phyloP scores from a whole-genome alignment of 129 eudicot species.

The Escallonia herrerae region DNA sequence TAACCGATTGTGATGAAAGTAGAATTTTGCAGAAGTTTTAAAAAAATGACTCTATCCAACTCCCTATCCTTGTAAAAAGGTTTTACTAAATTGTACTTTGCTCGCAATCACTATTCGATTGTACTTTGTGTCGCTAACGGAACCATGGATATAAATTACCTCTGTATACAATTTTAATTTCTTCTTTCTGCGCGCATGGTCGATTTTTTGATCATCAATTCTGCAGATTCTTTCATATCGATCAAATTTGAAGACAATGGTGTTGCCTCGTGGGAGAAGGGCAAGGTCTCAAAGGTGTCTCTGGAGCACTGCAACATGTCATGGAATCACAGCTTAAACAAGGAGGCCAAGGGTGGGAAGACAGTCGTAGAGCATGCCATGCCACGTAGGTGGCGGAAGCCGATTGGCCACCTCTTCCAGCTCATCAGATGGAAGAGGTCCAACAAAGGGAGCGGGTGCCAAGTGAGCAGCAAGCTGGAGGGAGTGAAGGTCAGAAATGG shows the following conservation, averaged over 20 bases:
- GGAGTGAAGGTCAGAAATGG: slow-evolving; percentile 44
- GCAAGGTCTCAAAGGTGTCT: slow-evolving; percentile 33
- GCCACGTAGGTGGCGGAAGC: slow-evolving; percentile 71
- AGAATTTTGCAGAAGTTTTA: no score
- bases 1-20: no score
- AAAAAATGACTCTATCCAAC: no score
- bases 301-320: slow-evolving; percentile 24
- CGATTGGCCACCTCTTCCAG: slow-evolving; percentile 73
- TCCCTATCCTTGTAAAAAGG: no score
- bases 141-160: no score
- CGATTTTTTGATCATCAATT: neutral
- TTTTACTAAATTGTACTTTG: no score
- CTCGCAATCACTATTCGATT: no score
- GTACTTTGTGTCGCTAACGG: no score
- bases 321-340: slow-evolving; percentile 19
- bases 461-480: slow-evolving; percentile 39
- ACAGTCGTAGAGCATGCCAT: slow-evolving; percentile 65
- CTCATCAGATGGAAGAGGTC: slow-evolving; percentile 60
- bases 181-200: no score
- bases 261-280: slow-evolving; percentile 72
- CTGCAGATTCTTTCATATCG: slow-evolving; percentile 74
- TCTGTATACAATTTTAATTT: no score
- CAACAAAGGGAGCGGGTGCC: slow-evolving; percentile 30
- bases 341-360: slow-evolving; percentile 17
- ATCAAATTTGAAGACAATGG: slow-evolving; percentile 72